These are phyloP conservation scores for Cyclotella choctawhatcheeana DNA, from an alignment of 108 stramenopile species.

Conservation along the genomic window DNA sequence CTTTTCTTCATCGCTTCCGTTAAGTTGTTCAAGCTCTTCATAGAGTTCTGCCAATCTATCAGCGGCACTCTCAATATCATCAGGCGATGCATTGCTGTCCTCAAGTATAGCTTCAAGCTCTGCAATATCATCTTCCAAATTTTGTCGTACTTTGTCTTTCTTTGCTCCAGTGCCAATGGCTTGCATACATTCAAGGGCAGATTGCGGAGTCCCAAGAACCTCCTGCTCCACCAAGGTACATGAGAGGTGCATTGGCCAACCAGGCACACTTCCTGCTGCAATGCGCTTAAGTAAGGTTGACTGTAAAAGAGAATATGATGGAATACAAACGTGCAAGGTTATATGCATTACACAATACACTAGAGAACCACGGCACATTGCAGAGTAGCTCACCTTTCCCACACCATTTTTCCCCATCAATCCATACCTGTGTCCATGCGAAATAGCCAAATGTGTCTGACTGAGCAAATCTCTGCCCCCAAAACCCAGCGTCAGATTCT, in stretches of 20 bases:
- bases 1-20: not conserved
- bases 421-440: conserved; percentile 71
- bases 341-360: too few species aligned
- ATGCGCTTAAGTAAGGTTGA: conserved; percentile 81
- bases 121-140: conserved; percentile 22
- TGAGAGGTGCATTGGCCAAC: conserved; percentile 77
- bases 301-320: not conserved
- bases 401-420: conserved; percentile 85
- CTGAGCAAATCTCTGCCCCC: not conserved
- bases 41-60: conserved; percentile 69
- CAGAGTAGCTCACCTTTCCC: conserved; percentile 57
- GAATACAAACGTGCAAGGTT: too few species aligned
- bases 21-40: conserved; percentile 62
- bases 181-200: conserved; percentile 70
- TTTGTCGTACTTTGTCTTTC: conserved; percentile 58
- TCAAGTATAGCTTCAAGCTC: not conserved
- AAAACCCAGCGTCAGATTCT: not conserved
- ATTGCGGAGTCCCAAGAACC: conserved; percentile 82
- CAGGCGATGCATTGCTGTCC: conserved; percentile 10
- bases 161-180: conserved; percentile 63
- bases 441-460: not conserved
- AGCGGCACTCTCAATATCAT: conserved; percentile 52
- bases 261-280: conserved; percentile 74
- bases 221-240: conserved; percentile 83
- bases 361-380: too few species aligned